A percentile compares a stretch with the other conserved stretches of the same genome.
These are phyloP conservation scores for Aspergillus transmontanensis DNA, from an alignment of 2,329 filamentous ascomycete genomes.

Conservation along the genomic window DNA sequence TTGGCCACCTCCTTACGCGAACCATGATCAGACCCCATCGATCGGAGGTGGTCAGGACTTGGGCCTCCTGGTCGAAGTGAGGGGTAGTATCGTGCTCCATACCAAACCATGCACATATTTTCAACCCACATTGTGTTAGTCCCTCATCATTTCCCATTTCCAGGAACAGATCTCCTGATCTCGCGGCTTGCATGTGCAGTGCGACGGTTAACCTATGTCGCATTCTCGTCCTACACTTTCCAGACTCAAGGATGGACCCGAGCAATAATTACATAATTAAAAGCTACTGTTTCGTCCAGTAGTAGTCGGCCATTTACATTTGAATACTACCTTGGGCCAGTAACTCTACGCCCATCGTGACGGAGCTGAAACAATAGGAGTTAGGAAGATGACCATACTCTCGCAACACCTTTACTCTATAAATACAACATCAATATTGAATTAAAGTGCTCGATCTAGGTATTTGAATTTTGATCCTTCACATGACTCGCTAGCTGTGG, in stretches of 20 bases:
- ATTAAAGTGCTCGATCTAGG: neutral
- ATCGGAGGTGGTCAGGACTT: conserved; percentile 8
- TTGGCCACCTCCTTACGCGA: conserved; percentile 1
- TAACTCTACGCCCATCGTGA: neutral
- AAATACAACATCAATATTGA: neutral
- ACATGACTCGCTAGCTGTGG: neutral
- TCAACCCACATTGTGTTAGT: neutral
- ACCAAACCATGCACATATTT: neutral
- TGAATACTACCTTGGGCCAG: neutral
- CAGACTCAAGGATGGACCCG: neutral
- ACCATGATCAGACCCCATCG: conserved; percentile 7
- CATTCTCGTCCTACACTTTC: neutral
- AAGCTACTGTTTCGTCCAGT: neutral
- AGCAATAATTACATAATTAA: neutral
- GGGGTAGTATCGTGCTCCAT: neutral
- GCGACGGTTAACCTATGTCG: neutral
- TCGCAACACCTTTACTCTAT: neutral
- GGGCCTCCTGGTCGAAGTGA: neutral
- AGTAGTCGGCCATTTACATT: neutral
- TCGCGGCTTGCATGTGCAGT: conserved; percentile 13
- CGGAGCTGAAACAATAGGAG: neutral
- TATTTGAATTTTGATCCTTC: neutral
- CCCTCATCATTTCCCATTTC: neutral
- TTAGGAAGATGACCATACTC: neutral
- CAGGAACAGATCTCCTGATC: conserved; percentile 12